phyloP scores from a whole-genome alignment of 768 basidiomycete genomes.

The Heimioporus sp. region DNA sequence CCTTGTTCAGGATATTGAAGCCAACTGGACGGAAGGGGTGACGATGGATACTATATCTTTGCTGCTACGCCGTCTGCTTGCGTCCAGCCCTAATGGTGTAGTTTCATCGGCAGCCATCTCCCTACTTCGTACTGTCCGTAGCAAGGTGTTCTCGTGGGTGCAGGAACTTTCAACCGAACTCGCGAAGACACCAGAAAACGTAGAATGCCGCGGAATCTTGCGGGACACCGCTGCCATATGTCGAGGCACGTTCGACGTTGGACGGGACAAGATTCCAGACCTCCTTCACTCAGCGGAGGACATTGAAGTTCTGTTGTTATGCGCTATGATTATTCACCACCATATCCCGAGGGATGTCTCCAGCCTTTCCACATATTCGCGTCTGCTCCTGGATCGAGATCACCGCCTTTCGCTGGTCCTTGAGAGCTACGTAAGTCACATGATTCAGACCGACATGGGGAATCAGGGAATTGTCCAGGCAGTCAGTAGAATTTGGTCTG shows the following conservation, averaged over 20 bases:
- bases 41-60: slow-evolving; percentile 32
- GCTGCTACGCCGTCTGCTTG: slow-evolving; percentile 36
- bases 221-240: slow-evolving; percentile 21
- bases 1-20: slow-evolving; percentile 31
- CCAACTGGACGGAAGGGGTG: slow-evolving; percentile 39
- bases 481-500: slow-evolving; percentile 29
- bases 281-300: slow-evolving; percentile 26
- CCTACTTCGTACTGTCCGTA: slow-evolving; percentile 33
- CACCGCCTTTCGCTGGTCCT: slow-evolving; percentile 31
- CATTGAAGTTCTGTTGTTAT: slow-evolving; percentile 31
- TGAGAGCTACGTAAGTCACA: slow-evolving; percentile 15
- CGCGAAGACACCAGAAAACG: background rate
- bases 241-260: slow-evolving; percentile 31
- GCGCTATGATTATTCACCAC: slow-evolving; percentile 31
- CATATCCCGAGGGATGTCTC: slow-evolving; percentile 20
- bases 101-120: slow-evolving; percentile 18
- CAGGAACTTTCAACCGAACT: slow-evolving; percentile 27
- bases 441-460: slow-evolving; percentile 7
- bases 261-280: background rate
- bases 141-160: slow-evolving; percentile 35
- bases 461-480: slow-evolving; percentile 30
- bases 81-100: slow-evolving; percentile 10
- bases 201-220: slow-evolving; percentile 7
- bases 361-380: slow-evolving; percentile 6
- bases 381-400: slow-evolving; percentile 29